phyloP scores from a whole-genome alignment of 495 filamentous ascomycete genomes.

The Aspergillus avenaceus region DNA sequence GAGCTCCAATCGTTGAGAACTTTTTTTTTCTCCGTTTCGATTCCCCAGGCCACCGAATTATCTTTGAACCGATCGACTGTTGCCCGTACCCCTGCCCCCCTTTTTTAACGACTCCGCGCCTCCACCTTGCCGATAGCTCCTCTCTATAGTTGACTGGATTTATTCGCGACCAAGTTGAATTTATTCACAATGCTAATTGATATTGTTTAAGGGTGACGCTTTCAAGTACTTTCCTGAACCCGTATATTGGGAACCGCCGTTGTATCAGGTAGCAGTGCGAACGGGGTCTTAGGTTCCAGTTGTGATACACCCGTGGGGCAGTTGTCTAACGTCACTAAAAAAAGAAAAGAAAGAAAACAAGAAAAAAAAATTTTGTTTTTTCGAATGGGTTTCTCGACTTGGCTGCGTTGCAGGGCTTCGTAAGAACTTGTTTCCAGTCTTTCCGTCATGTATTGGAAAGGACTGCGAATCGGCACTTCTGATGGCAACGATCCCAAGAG shows the following conservation, averaged over 20 bases:
- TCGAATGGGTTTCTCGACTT: conserved; percentile 13
- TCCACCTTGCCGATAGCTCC: conserved; percentile 11
- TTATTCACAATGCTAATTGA: conserved; percentile 17
- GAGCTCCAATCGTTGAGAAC: neutral
- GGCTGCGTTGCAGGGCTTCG: conserved; percentile 13
- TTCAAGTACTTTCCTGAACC: neutral
- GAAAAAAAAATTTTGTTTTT: too few relatives aligned
- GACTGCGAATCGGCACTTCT: conserved; percentile 34
- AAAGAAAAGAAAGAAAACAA: too few relatives aligned
- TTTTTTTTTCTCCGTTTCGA: neutral
- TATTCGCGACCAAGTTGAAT: conserved; percentile 1
- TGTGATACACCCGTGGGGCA: neutral
- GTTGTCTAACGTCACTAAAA: conserved; percentile 1
- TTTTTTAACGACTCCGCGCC: conserved; percentile 15
- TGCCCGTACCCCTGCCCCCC: conserved; percentile 19
- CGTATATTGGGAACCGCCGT: neutral
- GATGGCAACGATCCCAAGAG: conserved; percentile 37
- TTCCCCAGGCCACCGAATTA: neutral
- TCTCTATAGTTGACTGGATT: conserved; percentile 8
- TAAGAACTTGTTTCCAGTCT: conserved; percentile 8
- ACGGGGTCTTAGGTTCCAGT: neutral
- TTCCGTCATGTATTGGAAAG: conserved; percentile 47
- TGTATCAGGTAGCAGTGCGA: neutral
- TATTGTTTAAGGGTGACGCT: conserved; percentile 12
- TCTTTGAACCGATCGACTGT: conserved; percentile 9